These are phyloP conservation scores for Smallanthus sonchifolius DNA, from an alignment of 129 eudicot species.

Conservation along the genomic window DNA sequence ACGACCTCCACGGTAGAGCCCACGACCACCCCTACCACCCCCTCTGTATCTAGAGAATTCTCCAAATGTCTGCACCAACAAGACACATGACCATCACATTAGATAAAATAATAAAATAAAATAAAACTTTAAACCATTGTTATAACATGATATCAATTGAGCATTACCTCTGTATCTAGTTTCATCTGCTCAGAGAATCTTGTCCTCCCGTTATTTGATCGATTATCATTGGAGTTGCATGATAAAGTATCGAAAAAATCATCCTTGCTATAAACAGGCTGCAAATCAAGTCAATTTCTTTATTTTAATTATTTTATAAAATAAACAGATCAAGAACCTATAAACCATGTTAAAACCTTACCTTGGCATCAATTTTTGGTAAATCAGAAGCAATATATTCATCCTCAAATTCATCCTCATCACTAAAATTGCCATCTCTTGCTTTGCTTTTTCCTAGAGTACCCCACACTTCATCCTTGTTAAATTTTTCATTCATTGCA, in stretches of 20 bases:
- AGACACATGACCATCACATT: neutral
- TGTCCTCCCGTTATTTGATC: slow-evolving; percentile 60
- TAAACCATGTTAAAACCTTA: neutral
- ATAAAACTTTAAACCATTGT: neutral
- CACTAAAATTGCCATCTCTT: slow-evolving; percentile 49
- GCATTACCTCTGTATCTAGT: slow-evolving; percentile 76
- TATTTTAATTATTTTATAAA: neutral
- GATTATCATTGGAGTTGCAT: slow-evolving; percentile 52
- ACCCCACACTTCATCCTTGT: slow-evolving; percentile 98
- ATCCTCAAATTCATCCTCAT: slow-evolving; percentile 54
- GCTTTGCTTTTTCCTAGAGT: slow-evolving; percentile 68
- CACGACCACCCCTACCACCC: slow-evolving; percentile 76
- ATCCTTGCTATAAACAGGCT: slow-evolving; percentile 85
- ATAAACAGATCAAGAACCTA: neutral
- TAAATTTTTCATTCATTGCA: slow-evolving; percentile 95
- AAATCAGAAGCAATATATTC: slow-evolving; percentile 46
- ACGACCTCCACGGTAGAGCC: slow-evolving; percentile 64
- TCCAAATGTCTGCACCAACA: slow-evolving; percentile 75
- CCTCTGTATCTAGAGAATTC: slow-evolving; percentile 78
- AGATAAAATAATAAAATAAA: neutral
- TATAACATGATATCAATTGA: neutral
- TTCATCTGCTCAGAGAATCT: slow-evolving; percentile 88
- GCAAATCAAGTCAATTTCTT: slow-evolving; percentile 1
- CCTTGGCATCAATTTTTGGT: slow-evolving; percentile 59
- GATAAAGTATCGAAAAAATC: slow-evolving; percentile 91